A percentile compares a stretch with the other conserved stretches of the same genome.
Conservation (phyloP, 1,284 basidiomycete genomes). For the Ustilago loliicola region DNA sequence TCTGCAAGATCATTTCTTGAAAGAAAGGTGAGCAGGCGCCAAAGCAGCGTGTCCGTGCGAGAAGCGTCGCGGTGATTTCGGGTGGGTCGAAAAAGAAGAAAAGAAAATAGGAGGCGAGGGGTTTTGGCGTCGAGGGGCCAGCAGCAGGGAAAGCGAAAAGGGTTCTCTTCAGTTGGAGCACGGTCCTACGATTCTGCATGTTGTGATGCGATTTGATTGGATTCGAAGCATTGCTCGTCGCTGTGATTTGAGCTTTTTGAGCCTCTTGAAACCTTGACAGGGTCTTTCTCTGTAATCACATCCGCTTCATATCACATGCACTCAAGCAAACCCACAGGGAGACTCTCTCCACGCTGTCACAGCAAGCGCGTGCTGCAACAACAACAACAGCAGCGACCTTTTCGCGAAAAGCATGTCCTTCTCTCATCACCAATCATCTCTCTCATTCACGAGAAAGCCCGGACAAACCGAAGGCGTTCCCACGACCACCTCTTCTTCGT, state of each 20-base stretch:
- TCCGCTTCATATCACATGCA: constrained; percentile 23
- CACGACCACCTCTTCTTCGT: constrained; percentile 1
- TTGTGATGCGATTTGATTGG: background rate
- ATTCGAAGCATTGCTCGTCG: constrained; percentile 4
- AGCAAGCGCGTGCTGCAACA: background rate
- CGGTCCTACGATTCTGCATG: constrained; percentile 12
- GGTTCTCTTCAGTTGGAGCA: constrained; percentile 3
- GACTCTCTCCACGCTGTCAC: constrained; percentile 18
- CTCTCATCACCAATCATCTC: constrained; percentile 23
- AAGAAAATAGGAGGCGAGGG: constrained; percentile 27
- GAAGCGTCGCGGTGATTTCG: background rate
- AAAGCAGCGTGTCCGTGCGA: background rate
- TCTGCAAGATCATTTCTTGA: background rate
- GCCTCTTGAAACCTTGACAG: constrained; percentile 3
- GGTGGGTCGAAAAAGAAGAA: constrained; percentile 1
- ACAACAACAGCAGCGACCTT: background rate
- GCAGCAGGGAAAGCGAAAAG: background rate
- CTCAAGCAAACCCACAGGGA: background rate
- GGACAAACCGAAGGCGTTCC: constrained; percentile 22
- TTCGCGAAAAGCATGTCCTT: constrained; percentile 25
- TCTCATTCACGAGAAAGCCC: constrained; percentile 14
- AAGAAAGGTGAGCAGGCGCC: background rate
- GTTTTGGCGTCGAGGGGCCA: constrained; percentile 8
- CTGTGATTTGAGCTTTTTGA: constrained; percentile 2
- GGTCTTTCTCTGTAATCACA: constrained; percentile 39